Evolutionary conservation across 1,139 yeast genomes (phyloP), one percentile per base, ranked within the genome.

Genomic region (Saccharomyces pastorianus): DNA sequence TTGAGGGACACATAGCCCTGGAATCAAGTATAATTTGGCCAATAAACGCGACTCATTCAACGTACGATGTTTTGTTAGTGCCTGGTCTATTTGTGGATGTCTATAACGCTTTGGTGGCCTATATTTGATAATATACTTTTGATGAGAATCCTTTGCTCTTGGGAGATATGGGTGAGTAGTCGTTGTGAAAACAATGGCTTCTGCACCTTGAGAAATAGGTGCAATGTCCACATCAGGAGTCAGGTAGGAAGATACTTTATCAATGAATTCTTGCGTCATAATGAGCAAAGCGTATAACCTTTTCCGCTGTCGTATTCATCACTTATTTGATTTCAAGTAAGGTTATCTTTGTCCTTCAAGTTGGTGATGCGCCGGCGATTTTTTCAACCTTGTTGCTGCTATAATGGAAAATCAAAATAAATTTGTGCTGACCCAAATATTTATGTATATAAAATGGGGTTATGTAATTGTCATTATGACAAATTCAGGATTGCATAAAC

Each of bases 141-240:
- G 48, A 34, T 53, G 56, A 8, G 42, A 48, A 13, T 41, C 42
- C 3, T 31, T 42, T 6, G 42, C 34, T 1, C 57, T 13, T 17
- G 78, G 74, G 34, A 77, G 65, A 65, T 85, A 90, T 14, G 97
- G 97, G 68, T 89, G 96, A 2, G 70, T 68, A 0, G 68, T 56
- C 0, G 95, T 80, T 32, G 75, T 71, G 68, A 86, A 88, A 1
- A 90, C 93, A 25, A 88, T 76, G 0, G 97, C 96, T 66, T 91
- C 98, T 0, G 98, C 97, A n/a, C 98, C 98, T 67, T 91, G 98
- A 0, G 96, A 87, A 2, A 88, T 74, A 47, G 83, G 75, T 2
- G 70, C 64, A 11, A 84, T 62, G 3, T 82, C 80, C 34, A 83
- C 71, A 52, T 77, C 72, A 1, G 79, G 75, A 1, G 66, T 62